These are phyloP conservation scores for Asterophora parasitica DNA, from an alignment of 768 basidiomycete species.

Conservation along the genomic window DNA sequence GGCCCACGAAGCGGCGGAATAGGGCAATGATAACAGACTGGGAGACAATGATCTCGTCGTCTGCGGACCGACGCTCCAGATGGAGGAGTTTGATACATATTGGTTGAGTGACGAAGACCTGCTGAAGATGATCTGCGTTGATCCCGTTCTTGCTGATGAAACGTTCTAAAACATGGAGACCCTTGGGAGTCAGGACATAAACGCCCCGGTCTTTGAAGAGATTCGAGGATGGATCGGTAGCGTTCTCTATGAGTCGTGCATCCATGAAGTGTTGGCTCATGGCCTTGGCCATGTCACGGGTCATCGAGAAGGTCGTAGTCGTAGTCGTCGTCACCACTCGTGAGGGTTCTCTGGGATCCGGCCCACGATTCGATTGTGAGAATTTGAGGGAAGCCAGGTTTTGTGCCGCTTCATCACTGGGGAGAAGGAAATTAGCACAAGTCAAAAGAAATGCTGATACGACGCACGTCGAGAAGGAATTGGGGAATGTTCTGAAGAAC, in stretches of 20 bases:
- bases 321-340: slow-evolving; percentile 99
- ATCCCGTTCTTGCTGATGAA: slow-evolving; percentile 99
- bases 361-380: slow-evolving; percentile 96
- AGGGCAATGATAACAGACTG: slow-evolving; percentile 91
- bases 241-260: slow-evolving; percentile 95
- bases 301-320: slow-evolving; percentile 99
- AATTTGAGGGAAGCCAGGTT: slow-evolving; percentile 96
- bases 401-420: slow-evolving; percentile 90
- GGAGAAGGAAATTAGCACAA: slow-evolving; percentile 12
- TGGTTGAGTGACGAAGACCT: slow-evolving; percentile 86
- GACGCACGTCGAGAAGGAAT: slow-evolving; percentile 93
- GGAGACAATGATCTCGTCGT: slow-evolving; percentile 97
- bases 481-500: slow-evolving; percentile 92
- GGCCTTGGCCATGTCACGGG: slow-evolving; percentile 98
- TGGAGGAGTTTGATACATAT: slow-evolving; percentile 98
- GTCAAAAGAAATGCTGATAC: slow-evolving; percentile 10
- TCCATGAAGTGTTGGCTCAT: slow-evolving; percentile 99
- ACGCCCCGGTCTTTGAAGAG: slow-evolving; percentile 98
- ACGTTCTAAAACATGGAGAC: slow-evolving; percentile 97
- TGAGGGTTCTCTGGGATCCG: slow-evolving; percentile 96
- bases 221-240: slow-evolving; percentile 80
- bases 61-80: slow-evolving; percentile 84
- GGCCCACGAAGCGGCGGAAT: slow-evolving; percentile 93
- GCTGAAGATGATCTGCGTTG: slow-evolving; percentile 86
- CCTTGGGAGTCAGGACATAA: slow-evolving; percentile 94